phyloP scores from a whole-genome alignment of 2,329 filamentous ascomycete genomes.

The Venturia asperata region DNA sequence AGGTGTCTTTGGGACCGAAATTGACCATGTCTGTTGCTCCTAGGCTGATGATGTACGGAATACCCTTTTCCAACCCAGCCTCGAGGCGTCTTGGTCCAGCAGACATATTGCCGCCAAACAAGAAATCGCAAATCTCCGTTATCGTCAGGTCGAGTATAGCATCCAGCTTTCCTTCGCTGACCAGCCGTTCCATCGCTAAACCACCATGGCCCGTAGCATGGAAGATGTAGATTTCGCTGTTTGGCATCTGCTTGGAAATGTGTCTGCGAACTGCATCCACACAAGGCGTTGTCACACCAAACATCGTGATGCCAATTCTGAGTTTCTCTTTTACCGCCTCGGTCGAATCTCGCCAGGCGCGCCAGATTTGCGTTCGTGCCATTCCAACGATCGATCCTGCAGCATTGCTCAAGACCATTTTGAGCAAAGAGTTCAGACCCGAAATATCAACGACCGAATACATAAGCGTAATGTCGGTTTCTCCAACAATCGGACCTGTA shows the following conservation, averaged over 20 bases:
- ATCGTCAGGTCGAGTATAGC: slow-evolving; percentile 66
- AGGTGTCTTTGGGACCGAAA: slow-evolving; percentile 49
- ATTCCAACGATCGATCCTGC: slow-evolving; percentile 55
- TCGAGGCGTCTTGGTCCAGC: slow-evolving; percentile 52
- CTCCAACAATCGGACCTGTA: slow-evolving; percentile 56
- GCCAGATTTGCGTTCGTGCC: slow-evolving; percentile 39
- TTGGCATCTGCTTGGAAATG: slow-evolving; percentile 40
- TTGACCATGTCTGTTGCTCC: slow-evolving; percentile 48
- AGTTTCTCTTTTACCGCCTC: slow-evolving; percentile 32
- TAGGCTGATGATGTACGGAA: slow-evolving; percentile 49
- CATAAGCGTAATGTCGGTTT: slow-evolving; percentile 63
- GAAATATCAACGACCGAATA: slow-evolving; percentile 66
- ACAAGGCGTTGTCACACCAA: slow-evolving; percentile 63
- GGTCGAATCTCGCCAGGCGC: slow-evolving; percentile 16
- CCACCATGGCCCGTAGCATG: slow-evolving; percentile 65
- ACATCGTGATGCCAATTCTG: slow-evolving; percentile 62
- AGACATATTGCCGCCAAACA: slow-evolving; percentile 57
- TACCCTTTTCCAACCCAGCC: slow-evolving; percentile 49
- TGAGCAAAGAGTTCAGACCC: slow-evolving; percentile 55
- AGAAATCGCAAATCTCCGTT: slow-evolving; percentile 58
- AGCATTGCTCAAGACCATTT: slow-evolving; percentile 54
- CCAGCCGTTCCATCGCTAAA: slow-evolving; percentile 59
- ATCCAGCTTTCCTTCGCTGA: slow-evolving; percentile 52
- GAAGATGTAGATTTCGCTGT: slow-evolving; percentile 56
- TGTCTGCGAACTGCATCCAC: slow-evolving; percentile 49